Evolutionary conservation across 2,329 filamentous ascomycete species (phyloP).

Genomic region (Aspergillus quadricinctus): DNA sequence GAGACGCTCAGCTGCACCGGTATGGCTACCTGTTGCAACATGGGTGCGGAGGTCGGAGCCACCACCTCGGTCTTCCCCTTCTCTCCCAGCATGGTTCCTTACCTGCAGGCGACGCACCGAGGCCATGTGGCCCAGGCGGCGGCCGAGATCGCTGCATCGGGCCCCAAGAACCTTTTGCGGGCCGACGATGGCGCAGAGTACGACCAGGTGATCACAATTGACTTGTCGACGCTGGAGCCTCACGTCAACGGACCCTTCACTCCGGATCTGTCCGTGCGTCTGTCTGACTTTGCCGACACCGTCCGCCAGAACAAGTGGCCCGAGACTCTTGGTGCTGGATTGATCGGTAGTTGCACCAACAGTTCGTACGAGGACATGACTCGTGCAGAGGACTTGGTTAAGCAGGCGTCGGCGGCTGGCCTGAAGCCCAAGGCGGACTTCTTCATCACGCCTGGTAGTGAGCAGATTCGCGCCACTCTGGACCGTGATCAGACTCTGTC

Average conservation of each 20-base stretch:
- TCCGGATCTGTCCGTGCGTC: conserved; percentile 85
- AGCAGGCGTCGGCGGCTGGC: conserved; percentile 84
- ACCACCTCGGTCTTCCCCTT: conserved; percentile 95
- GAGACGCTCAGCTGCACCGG: conserved; percentile 86
- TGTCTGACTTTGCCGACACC: conserved; percentile 82
- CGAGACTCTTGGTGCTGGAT: conserved; percentile 79
- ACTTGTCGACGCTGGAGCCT: conserved; percentile 85
- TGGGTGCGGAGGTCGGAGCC: conserved; percentile 86
- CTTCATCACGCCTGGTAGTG: conserved; percentile 93
- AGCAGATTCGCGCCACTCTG: conserved; percentile 92
- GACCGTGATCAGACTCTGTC: conserved; percentile 82
- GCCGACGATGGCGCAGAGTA: conserved; percentile 82
- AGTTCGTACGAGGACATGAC: conserved; percentile 99
- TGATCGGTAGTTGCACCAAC: conserved; percentile 98
- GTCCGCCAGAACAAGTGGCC: conserved; percentile 87
- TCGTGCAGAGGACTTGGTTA: conserved; percentile 84
- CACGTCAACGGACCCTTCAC: conserved; percentile 98
- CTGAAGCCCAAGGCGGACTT: conserved; percentile 86
- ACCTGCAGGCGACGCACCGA: conserved; percentile 79
- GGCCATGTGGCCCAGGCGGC: conserved; percentile 65
- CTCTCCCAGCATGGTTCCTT: conserved; percentile 75
- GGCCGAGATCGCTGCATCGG: conserved; percentile 55
- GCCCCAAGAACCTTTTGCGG: conserved; percentile 62
- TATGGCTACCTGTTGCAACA: conserved; percentile 88
- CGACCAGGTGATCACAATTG: conserved; percentile 84